Evolutionary conservation across 345 rosid species (phyloP).

Genomic region (Lumnitzera racemosa): DNA sequence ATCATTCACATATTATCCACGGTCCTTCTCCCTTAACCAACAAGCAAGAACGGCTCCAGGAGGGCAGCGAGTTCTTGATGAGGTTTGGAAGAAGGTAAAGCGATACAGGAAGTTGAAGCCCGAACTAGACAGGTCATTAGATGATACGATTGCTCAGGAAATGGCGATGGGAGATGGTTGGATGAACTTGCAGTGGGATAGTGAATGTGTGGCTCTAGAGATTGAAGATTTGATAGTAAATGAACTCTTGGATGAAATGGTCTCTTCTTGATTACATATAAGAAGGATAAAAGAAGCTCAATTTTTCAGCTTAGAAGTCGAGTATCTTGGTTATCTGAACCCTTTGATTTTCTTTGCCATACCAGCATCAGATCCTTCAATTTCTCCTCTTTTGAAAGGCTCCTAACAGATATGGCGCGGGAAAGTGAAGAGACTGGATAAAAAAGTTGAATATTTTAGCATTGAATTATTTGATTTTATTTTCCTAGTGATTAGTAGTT

Average conservation of each 20-base stretch:
- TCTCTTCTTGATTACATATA: constrained; percentile 10
- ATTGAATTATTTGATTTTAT: too few species aligned
- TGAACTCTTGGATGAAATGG: constrained; percentile 43
- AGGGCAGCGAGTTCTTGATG: constrained; percentile 39
- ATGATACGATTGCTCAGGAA: constrained; percentile 55
- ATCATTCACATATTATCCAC: constrained; percentile 51
- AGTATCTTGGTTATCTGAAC: too few species aligned
- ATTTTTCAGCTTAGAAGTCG: background rate
- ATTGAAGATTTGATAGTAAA: constrained; percentile 66
- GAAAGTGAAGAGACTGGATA: too few species aligned
- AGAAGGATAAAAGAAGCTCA: background rate
- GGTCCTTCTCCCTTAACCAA: constrained; percentile 24
- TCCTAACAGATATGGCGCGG: too few species aligned
- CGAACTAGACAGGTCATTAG: constrained; percentile 37
- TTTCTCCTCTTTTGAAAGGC: too few species aligned
- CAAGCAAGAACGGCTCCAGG: constrained; percentile 24
- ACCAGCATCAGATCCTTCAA: too few species aligned
- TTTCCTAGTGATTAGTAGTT: too few species aligned
- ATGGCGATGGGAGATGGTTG: constrained; percentile 48
- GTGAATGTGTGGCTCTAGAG: constrained; percentile 58
- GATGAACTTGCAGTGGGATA: constrained; percentile 49
- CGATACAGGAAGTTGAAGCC: constrained; percentile 17
- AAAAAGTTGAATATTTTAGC: too few species aligned
- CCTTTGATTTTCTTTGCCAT: too few species aligned
- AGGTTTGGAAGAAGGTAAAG: constrained; percentile 62